Base-by-base conservation (phyloP, 2,329 filamentous ascomycete genomes). In the Beauveria varroae region DNA sequence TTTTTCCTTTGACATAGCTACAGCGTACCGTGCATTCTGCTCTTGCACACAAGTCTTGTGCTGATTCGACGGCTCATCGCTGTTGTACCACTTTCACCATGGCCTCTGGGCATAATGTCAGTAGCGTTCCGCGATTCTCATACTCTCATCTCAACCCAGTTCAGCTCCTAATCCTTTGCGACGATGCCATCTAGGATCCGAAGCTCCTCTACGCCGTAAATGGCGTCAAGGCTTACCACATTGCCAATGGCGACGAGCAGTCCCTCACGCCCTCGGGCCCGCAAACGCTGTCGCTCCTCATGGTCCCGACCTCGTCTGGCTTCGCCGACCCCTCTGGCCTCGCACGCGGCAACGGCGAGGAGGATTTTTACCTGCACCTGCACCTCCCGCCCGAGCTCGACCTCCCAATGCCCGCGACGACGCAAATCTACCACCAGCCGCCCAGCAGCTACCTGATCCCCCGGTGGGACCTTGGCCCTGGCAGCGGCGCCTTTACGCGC, bases 341-440 rank as follows among this genome's bases (percentile, higher is more conserved):
- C 26, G 3, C 57, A 8, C 46, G 30, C 16, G 81, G 84, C 60
- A 79, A 81, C 53, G 80, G 84, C 65, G 88, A 93, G 70, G 90
- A 97, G 72, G 95, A 98, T 79, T 98, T 97, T 78, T 98, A 98
- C 73, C 86, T 99, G 5, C 93, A 98, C 74, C 85, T 99, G 26
- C 92, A 97, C 69, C 86, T 98, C 10, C 93, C 93, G 16, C 93
- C 93, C 22, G 93, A 97, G 79, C 86, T 99, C 68, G 93, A 98
- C 69, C 84, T 98, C 6, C 91, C 95, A 6, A 82, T 98, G 16
- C 95, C 95, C 14, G 93, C 93, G 20, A 98, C 93, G 0, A 98
- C 95, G 0, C 93, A 98, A 73, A 95, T 99, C 72, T 98, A 96
- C 76, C 92, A 96, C 74, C 91, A 98, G 76, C 92, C 93, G 7